phyloP scores from a whole-genome alignment of 2,329 filamentous ascomycete species.

The Aspergillus uvarum region DNA sequence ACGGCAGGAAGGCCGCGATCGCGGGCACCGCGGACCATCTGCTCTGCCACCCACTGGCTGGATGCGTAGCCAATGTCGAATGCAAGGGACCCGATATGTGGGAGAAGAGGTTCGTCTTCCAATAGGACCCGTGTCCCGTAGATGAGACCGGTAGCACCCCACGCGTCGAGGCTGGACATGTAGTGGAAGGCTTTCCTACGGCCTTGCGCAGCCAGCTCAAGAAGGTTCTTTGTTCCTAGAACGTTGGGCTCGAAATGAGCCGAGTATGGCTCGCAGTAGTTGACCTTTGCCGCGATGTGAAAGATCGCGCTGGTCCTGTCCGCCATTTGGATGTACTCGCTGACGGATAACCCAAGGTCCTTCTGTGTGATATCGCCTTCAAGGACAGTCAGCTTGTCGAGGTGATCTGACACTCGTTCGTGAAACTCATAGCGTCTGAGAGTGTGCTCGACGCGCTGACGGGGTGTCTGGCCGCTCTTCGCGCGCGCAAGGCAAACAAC shows the following conservation, averaged over 20 bases:
- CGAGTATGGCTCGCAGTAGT: slow-evolving; percentile 74
- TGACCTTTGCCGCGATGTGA: slow-evolving; percentile 70
- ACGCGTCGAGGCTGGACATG: slow-evolving; percentile 18
- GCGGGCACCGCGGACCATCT: slow-evolving; percentile 70
- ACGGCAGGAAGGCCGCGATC: slow-evolving; percentile 66
- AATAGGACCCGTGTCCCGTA: background rate
- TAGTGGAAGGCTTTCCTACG: slow-evolving; percentile 20
- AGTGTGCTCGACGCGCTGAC: slow-evolving; percentile 43
- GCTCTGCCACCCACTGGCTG: slow-evolving; percentile 72
- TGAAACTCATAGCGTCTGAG: slow-evolving; percentile 48
- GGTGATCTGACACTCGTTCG: background rate
- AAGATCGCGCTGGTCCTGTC: slow-evolving; percentile 66
- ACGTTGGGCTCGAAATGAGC: slow-evolving; percentile 70
- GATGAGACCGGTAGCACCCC: slow-evolving; percentile 13
- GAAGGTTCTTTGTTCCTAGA: slow-evolving; percentile 66
- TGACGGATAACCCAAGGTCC: slow-evolving; percentile 63
- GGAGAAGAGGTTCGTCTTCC: slow-evolving; percentile 17
- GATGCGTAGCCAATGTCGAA: slow-evolving; percentile 80
- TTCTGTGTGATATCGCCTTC: slow-evolving; percentile 67
- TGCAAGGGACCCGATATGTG: slow-evolving; percentile 6
- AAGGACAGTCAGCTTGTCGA: slow-evolving; percentile 15
- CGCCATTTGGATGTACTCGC: slow-evolving; percentile 60
- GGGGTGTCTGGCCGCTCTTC: slow-evolving; percentile 45
- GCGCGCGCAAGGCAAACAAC: slow-evolving; percentile 72
- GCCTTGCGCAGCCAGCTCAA: slow-evolving; percentile 62